phyloP scores from a whole-genome alignment of 2,329 filamentous ascomycete genomes.

The Verticillium isaacii region DNA sequence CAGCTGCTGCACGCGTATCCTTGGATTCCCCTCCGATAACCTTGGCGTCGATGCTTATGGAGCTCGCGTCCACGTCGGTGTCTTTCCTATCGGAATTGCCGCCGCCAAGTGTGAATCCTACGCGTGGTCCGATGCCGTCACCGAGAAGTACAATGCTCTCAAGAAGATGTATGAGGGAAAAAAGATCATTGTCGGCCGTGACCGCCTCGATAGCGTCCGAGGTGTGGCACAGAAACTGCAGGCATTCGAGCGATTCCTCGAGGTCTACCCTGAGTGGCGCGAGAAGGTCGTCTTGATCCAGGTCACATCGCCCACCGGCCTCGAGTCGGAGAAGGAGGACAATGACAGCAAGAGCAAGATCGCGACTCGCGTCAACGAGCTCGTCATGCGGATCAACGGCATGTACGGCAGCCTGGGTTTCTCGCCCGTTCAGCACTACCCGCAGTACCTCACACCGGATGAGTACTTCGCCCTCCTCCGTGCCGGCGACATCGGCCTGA shows the following conservation, averaged over 20 bases:
- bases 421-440: slow-evolving; percentile 89
- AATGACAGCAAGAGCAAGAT: slow-evolving; percentile 67
- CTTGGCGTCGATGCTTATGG: slow-evolving; percentile 87
- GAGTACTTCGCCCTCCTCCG: slow-evolving; percentile 95
- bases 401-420: slow-evolving; percentile 83
- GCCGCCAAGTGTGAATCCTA: slow-evolving; percentile 70
- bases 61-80: slow-evolving; percentile 81
- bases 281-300: slow-evolving; percentile 92
- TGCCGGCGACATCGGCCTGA: slow-evolving; percentile 84
- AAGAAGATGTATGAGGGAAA: slow-evolving; percentile 78
- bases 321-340: slow-evolving; percentile 68
- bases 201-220: slow-evolving; percentile 87
- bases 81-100: slow-evolving; percentile 93
- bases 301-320: slow-evolving; percentile 81
- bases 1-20: slow-evolving; percentile 85
- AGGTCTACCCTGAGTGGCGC: slow-evolving; percentile 85
- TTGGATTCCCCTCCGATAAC: slow-evolving; percentile 84
- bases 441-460: slow-evolving; percentile 82
- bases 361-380: slow-evolving; percentile 81
- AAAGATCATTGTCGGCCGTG: slow-evolving; percentile 91
- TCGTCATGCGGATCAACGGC: slow-evolving; percentile 90
- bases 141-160: slow-evolving; percentile 68
- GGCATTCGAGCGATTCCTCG: slow-evolving; percentile 88
- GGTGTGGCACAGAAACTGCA: slow-evolving; percentile 95
- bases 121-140: slow-evolving; percentile 67